Conservation (phyloP, 495 filamentous ascomycete genomes). For the Lasiosphaeriaceae sp. region DNA sequence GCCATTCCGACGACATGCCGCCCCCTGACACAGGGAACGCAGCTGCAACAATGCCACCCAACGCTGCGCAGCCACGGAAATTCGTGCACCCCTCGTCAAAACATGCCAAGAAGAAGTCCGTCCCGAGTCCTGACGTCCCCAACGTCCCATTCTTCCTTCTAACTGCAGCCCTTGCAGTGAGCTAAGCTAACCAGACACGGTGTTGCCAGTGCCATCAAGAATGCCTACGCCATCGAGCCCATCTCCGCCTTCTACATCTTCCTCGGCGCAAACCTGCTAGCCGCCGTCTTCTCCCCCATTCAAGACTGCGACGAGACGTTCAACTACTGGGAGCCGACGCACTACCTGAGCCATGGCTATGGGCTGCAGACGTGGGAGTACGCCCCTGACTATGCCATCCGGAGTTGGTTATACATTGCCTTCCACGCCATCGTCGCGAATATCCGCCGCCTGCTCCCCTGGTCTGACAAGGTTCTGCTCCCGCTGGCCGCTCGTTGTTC, state of each 20-base stretch:
- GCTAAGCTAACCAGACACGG: not conserved
- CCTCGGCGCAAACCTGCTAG: conserved; percentile 63
- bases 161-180: not conserved
- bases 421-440: conserved; percentile 73
- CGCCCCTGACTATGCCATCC: conserved; percentile 89
- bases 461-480: conserved; percentile 45
- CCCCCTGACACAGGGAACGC: not conserved
- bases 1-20: too few relatives aligned
- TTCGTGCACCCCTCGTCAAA: conserved; percentile 43
- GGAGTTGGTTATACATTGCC: conserved; percentile 92
- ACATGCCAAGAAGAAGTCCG: conserved; percentile 46
- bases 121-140: conserved; percentile 3
- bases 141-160: not conserved
- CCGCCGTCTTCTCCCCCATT: conserved; percentile 84
- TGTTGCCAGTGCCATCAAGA: conserved; percentile 40
- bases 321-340: conserved; percentile 98
- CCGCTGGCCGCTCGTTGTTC: not conserved
- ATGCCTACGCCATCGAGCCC: conserved; percentile 63
- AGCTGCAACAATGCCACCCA: conserved; percentile 5
- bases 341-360: conserved; percentile 90
- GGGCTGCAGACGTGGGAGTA: conserved; percentile 99
- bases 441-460: conserved; percentile 58
- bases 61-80: conserved; percentile 18
- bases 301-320: conserved; percentile 99
- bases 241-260: conserved; percentile 76